Base-by-base conservation (phyloP, 108 stramenopile genomes). In the Seminavis robusta region DNA sequence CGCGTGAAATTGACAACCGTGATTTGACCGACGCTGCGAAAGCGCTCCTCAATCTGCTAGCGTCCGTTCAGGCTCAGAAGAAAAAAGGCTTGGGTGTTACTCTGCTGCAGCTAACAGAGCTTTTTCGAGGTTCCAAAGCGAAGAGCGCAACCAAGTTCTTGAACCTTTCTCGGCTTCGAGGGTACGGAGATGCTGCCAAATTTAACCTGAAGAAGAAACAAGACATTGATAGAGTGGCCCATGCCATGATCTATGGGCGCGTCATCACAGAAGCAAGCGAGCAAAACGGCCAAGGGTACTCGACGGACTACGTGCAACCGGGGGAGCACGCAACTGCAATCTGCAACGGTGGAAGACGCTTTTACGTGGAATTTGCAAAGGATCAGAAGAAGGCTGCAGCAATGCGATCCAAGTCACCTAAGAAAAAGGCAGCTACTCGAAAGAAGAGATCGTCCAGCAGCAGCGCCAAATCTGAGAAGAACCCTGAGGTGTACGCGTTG, bases 81-180 rank as follows among this genome's bases (percentile, higher is more conserved):
- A 61, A 67, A 15, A 60, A 53, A 24, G 63, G 70, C 31, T 39
- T 71, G 11, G 81, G 85, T 8, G 69, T 87, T 13, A 91, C 90
- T 1, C 50, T 94, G 65, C 38, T 48, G 20, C 76, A 82, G 44
- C 67, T 92, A n/a, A 44, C 75, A 1, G 85, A 91, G 47, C 75
- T 94, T 16, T 91, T 73, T 56, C 67, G 84, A 38, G 90, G 94
- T 10, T 77, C 83, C 3, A 92, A 85, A 55, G 63, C 56, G 44
- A 81, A 94, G 50, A 26, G 47, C 11, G 66, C 73, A 26, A 86
- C 74, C n/a, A 85, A 83, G 32, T 79, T 73, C 33, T 49, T 75
- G 13, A 37, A 67, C 27, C 28, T 65, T 4, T 40, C 43, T 9
- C 36, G 32, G 0, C 42, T 81, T 3, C 37, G 39, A 38, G 76